Evolutionary conservation across 208 protist genomes (phyloP), one percentile per base, ranked within the genome.

Genomic region (Crithidia fasciculata): DNA sequence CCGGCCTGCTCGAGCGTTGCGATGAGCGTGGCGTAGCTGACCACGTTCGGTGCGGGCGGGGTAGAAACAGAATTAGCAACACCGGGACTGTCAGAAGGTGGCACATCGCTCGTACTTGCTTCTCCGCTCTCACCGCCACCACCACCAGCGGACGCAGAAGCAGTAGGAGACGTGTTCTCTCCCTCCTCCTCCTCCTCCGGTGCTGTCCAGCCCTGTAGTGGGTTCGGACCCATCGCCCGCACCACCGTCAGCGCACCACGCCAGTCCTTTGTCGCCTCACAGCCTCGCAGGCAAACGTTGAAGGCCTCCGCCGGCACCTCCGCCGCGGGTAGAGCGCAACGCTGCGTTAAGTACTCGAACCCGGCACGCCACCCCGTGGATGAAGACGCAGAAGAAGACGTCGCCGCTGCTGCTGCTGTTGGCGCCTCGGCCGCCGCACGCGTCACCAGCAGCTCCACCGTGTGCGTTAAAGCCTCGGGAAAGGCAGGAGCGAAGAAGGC

Each of bases 21-120:
- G 47, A 96, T 87, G 15, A 96, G 76, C 12, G 88, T 93, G 40
- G 92, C 92, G 74, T 95, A 96, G 62, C 80, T 92, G 15, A 96
- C 88, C 5, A 93, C 88, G 76, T 92, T 78, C 19, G 92, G 92
- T 40, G 69, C 13, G 12, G 88, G 88, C 16, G 78, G 81, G 37
- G 70, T 55, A 55, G 67, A 80, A 41, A 65, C 54, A 39, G 47
- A 54, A 36, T 56, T 12, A n/a, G 28, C 28, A 28, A 1, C 28
- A 28, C 28, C 28, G 28, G 28, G 28, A 28, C 28, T 28, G 28
- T 28, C 28, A 28, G 28, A 28, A 1, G 28, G 28, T 28, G 28
- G 28, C 28, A 28, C 28, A 28, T 28, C 28, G 28, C 28, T 28
- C 40, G 4, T 45, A 18, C 43, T 45, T 61, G n/a, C n/a, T 36